These are phyloP conservation scores for Puccinia brachypodii DNA, from an alignment of 1,284 basidiomycete species.

Conservation along the genomic window DNA sequence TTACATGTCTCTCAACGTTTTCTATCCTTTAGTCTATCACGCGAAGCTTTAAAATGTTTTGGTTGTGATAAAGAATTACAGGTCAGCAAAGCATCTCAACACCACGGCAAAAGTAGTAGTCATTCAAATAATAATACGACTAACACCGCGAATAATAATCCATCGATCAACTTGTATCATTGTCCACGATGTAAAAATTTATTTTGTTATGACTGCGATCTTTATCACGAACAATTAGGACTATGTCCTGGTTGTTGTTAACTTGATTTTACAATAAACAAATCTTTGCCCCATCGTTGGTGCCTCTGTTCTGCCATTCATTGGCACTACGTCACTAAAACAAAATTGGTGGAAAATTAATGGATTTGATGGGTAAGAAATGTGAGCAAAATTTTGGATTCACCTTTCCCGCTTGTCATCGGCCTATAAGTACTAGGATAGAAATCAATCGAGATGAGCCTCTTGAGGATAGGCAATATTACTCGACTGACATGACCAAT, in stretches of 20 bases:
- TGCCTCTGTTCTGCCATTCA: too few relatives aligned
- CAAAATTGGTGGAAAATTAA: too few relatives aligned
- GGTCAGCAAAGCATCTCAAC: slow-evolving; percentile 48
- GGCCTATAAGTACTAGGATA: too few relatives aligned
- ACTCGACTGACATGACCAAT: too few relatives aligned
- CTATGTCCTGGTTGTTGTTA: slow-evolving; percentile 55
- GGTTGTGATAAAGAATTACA: slow-evolving; percentile 24
- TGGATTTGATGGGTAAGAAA: too few relatives aligned
- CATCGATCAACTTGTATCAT: slow-evolving; percentile 51
- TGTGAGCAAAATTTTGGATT: too few relatives aligned
- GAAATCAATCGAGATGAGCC: too few relatives aligned
- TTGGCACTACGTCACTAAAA: too few relatives aligned
- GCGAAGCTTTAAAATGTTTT: slow-evolving; percentile 55
- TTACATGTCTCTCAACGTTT: neutral
- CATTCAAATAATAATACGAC: slow-evolving; percentile 67
- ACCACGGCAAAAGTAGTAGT: slow-evolving; percentile 57
- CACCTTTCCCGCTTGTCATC: too few relatives aligned
- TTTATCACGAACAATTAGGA: slow-evolving; percentile 57
- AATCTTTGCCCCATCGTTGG: too few relatives aligned
- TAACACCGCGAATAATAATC: slow-evolving; percentile 55
- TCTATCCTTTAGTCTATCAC: slow-evolving; percentile 23
- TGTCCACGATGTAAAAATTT: slow-evolving; percentile 63
- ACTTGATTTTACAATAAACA: neutral
- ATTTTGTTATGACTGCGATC: slow-evolving; percentile 73
- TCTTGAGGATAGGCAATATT: too few relatives aligned